Conservation (phyloP, 148 eudicot genomes). For the Cornus florida region DNA sequence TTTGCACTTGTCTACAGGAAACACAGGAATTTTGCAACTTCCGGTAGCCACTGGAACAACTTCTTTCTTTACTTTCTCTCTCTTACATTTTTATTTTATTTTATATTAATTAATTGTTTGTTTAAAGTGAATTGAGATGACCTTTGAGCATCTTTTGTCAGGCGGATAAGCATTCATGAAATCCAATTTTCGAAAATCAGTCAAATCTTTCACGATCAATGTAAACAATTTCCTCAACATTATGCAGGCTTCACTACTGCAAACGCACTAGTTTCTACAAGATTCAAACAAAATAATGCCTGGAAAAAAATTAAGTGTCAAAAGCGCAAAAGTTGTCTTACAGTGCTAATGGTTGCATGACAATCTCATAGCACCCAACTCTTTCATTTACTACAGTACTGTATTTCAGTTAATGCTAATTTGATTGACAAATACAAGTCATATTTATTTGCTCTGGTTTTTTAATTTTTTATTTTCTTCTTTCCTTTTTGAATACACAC, state of each 20-base stretch:
- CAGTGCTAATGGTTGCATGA: neutral
- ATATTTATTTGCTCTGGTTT: neutral
- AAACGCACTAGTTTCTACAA: neutral
- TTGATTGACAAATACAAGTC: too few relatives aligned
- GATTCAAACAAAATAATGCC: neutral
- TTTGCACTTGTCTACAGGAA: too few relatives aligned
- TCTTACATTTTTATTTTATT: too few relatives aligned
- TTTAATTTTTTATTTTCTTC: neutral
- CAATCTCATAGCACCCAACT: neutral
- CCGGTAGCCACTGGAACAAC: too few relatives aligned
- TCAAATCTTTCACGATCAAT: neutral
- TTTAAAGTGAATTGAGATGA: neutral
- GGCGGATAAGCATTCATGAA: neutral
- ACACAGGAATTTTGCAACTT: too few relatives aligned
- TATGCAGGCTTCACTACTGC: neutral
- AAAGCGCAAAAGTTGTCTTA: neutral
- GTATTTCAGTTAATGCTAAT: neutral
- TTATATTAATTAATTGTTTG: neutral
- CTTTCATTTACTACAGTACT: neutral
- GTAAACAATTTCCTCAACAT: neutral
- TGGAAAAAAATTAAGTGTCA: neutral
- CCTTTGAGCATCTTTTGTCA: too few relatives aligned
- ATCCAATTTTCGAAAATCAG: neutral
- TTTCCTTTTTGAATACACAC: neutral
- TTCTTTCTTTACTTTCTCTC: too few relatives aligned